A percentile compares a stretch with the other conserved stretches of the same genome.
phyloP scores from a whole-genome alignment of 805 yeast genomes.

The Nakazawaea wyomingensis region DNA sequence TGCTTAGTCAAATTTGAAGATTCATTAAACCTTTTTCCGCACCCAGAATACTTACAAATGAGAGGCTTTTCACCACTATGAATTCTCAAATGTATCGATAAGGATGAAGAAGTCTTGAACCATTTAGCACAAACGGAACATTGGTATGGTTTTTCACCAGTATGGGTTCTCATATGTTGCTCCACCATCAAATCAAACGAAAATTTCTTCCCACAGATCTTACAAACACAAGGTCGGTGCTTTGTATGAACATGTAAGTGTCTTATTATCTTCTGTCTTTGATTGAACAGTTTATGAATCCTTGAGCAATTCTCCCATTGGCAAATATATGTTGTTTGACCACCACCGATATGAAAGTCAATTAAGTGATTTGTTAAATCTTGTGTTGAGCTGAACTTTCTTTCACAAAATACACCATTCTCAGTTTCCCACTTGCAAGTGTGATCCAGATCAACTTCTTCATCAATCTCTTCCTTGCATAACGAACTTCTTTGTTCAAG shows the following conservation, averaged over 20 bases:
- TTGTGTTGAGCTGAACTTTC: slow-evolving; percentile 44
- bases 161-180: slow-evolving; percentile 80
- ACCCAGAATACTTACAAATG: slow-evolving; percentile 70
- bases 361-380: slow-evolving; percentile 71
- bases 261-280: slow-evolving; percentile 79
- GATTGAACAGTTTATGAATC: slow-evolving; percentile 56
- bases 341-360: slow-evolving; percentile 64
- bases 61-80: slow-evolving; percentile 93
- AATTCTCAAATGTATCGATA: slow-evolving; percentile 76
- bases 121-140: slow-evolving; percentile 71
- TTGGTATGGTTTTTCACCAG: slow-evolving; percentile 82
- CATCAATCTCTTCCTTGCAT: not conserved
- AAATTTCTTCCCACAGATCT: slow-evolving; percentile 61
- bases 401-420: slow-evolving; percentile 40
- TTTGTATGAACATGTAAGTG: slow-evolving; percentile 88
- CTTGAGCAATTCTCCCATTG: slow-evolving; percentile 77
- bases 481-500: too few species aligned
- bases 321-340: slow-evolving; percentile 67
- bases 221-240: slow-evolving; percentile 74
- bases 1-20: slow-evolving; percentile 87
- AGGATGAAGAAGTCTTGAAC: slow-evolving; percentile 78
- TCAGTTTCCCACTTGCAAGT: slow-evolving; percentile 35
- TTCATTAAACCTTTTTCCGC: slow-evolving; percentile 83
- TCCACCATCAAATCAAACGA: slow-evolving; percentile 72
- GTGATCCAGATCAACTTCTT: slow-evolving; percentile 15